Evolutionary conservation across 176 grass and related monocot species (phyloP), one percentile per base, ranked within the genome.

Genomic region (Triticum urartu): DNA sequence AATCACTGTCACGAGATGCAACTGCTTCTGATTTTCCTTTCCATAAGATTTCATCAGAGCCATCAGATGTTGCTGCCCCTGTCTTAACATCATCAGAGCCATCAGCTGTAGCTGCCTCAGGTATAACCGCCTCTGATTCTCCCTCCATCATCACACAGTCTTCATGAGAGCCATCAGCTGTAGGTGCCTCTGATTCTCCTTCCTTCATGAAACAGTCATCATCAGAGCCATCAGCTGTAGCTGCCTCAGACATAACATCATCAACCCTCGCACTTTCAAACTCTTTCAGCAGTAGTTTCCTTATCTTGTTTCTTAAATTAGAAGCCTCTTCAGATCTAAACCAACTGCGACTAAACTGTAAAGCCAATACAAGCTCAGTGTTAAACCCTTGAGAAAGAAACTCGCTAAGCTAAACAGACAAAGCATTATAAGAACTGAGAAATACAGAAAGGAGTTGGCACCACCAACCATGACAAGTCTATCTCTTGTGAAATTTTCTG

Each of bases 251-350:
- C 56, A 83, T 35, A 69, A 43, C 78, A 66, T 88, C 34, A 75
- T 89, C 68, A 20, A 90, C 30, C 67, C 58, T 86, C 15, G 77
- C 83, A 87, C 35, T 85, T 76, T 64, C 66, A 89, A 98, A 88
- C 70, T 90, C 81, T 87, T 93, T 63, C 62, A 89, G 30, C 47
- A 98, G 86, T 43, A 93, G 88, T 58, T 52, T 25, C 56, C 60
- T 84, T 91, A 98, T 93, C 78, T 39, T 77, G 15, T 18, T 62
- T 81, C 95, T 90, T 83, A 98, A 80, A 28, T 22, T 67, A 62
- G 93, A 98, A 89, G 91, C 91, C 43, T 75, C 86, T 87, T 95
- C 95, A 52, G 95, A 74, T 81, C 85, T 90, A 78, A 98, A 98
- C 95, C 95, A 98, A 43, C 80, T 89, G 64, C 30, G 64, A 75